These are phyloP conservation scores for Colletotrichum limetticola DNA, from an alignment of 2,329 filamentous ascomycete genomes.

Conservation along the genomic window DNA sequence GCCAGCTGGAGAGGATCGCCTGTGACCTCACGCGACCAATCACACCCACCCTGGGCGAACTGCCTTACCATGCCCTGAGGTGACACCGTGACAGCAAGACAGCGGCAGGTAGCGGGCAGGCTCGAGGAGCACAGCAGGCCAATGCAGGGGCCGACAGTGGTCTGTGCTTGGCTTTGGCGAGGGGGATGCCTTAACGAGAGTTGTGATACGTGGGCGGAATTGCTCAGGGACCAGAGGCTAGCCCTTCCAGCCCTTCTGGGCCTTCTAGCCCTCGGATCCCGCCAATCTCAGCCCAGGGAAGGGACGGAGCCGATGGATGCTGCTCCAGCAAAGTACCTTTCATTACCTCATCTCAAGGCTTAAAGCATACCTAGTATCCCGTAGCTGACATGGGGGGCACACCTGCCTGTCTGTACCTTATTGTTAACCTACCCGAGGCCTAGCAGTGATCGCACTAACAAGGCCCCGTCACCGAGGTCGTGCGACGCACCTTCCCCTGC, in stretches of 20 bases:
- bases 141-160: conserved; percentile 27
- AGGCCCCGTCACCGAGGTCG: conserved; percentile 24
- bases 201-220: conserved; percentile 13
- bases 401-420: no score
- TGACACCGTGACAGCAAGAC: not conserved
- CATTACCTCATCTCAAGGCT: not conserved
- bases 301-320: not conserved
- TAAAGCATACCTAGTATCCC: not conserved
- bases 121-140: not conserved
- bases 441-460: conserved; percentile 14
- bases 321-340: not conserved
- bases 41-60: not conserved
- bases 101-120: not conserved
- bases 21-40: conserved; percentile 15
- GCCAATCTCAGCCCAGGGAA: not conserved
- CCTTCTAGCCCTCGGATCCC: not conserved
- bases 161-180: conserved; percentile 21
- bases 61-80: not conserved
- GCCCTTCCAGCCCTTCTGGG: not conserved
- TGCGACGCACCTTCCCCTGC: conserved; percentile 8
- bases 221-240: not conserved
- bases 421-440: not conserved
- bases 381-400: not conserved
- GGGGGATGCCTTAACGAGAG: conserved; percentile 10
- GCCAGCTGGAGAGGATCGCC: not conserved